These are phyloP conservation scores for Carex kokanica DNA, from an alignment of 176 grass and related monocot genomes.

Conservation along the genomic window DNA sequence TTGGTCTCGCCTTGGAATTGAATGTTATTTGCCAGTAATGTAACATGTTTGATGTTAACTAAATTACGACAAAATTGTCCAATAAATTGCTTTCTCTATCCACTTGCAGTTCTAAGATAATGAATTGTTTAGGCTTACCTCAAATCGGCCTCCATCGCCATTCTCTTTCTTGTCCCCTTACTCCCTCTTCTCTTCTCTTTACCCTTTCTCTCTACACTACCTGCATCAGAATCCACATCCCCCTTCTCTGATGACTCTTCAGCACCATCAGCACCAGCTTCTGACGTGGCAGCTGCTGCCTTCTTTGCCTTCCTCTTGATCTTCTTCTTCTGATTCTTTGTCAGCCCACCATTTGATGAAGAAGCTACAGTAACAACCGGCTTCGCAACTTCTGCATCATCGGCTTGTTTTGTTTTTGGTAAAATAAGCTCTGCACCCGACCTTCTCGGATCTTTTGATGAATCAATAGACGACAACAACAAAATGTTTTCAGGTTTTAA, in stretches of 20 bases:
- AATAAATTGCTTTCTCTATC: background rate
- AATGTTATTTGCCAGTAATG: background rate
- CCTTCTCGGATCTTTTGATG: conserved; percentile 71
- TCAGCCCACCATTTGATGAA: conserved; percentile 53
- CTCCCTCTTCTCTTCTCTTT: conserved; percentile 55
- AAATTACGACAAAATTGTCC: conserved; percentile 4
- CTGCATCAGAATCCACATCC: conserved; percentile 37
- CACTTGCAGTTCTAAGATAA: background rate
- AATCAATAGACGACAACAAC: conserved; percentile 72
- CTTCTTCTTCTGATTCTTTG: conserved; percentile 93
- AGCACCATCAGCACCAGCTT: conserved; percentile 36
- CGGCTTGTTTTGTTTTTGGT: conserved; percentile 37
- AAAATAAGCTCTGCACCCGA: conserved; percentile 54
- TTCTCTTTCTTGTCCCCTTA: conserved; percentile 58
- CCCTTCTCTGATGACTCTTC: conserved; percentile 68
- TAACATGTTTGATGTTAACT: background rate
- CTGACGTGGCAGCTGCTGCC: conserved; percentile 52
- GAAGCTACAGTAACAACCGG: conserved; percentile 27
- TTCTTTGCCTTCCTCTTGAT: conserved; percentile 79
- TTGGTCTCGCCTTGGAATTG: background rate
- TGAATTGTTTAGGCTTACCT: conserved; percentile 1
- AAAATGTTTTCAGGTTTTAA: conserved; percentile 98
- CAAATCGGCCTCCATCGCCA: conserved; percentile 72
- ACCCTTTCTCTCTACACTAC: conserved; percentile 27
- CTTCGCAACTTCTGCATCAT: conserved; percentile 6